Conservation (phyloP, 371 early-diverging fungal species). For the Dichotomocladium elegans region DNA sequence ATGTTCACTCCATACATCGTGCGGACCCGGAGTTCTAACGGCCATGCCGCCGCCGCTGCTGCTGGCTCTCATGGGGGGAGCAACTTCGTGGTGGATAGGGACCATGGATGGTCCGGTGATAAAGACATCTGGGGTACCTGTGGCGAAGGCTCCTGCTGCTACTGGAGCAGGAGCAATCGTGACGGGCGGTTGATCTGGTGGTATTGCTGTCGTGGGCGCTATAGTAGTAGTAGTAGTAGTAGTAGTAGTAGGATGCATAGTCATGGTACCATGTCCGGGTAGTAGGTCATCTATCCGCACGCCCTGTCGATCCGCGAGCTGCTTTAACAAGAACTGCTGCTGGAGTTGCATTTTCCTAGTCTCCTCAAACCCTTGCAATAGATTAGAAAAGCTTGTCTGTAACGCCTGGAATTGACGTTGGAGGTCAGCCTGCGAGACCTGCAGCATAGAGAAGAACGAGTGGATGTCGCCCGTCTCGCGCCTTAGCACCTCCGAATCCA, state of each 20-base stretch:
- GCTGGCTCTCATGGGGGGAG: not conserved
- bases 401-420: conserved; percentile 60
- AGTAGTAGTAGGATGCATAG: too few species aligned
- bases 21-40: not conserved
- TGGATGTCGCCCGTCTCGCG: conserved; percentile 71
- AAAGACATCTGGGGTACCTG: conserved; percentile 2
- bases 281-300: conserved; percentile 1
- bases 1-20: conserved; percentile 5
- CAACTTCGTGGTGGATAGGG: not conserved
- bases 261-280: too few species aligned
- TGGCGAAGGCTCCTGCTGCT: too few species aligned
- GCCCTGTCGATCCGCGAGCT: conserved; percentile 17
- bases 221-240: too few species aligned
- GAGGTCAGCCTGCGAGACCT: conserved; percentile 66
- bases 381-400: conserved; percentile 58
- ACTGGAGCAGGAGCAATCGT: too few species aligned
- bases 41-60: not conserved
- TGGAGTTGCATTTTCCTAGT: conserved; percentile 54
- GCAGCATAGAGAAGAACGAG: conserved; percentile 63
- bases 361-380: conserved; percentile 66
- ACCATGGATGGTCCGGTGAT: conserved; percentile 6
- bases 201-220: not conserved
- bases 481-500: conserved; percentile 69
- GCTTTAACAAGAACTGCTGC: conserved; percentile 52
- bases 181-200: too few species aligned